phyloP scores from a whole-genome alignment of 1,284 basidiomycete species.

The Pascua guehoae region DNA sequence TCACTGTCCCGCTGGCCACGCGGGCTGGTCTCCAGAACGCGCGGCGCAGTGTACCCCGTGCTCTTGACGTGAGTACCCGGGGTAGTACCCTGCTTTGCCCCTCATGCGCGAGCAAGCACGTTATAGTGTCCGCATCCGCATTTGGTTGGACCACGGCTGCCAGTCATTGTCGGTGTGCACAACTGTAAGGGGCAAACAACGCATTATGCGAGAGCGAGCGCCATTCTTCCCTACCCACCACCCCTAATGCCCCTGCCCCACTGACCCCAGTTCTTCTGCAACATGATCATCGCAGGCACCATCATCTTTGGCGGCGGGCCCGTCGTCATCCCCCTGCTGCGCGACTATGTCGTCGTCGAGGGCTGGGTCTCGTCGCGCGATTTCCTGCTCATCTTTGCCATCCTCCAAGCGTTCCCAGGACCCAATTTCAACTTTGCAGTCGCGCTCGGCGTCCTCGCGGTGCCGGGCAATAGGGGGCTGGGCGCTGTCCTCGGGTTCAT shows the following conservation, averaged over 20 bases:
- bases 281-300: slow-evolving; percentile 53
- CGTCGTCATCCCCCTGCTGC: slow-evolving; percentile 59
- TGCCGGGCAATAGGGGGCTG: slow-evolving; percentile 41
- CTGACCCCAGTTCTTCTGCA: slow-evolving; percentile 46
- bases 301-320: slow-evolving; percentile 63
- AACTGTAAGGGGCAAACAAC: too few relatives aligned
- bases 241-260: neutral
- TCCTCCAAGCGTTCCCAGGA: slow-evolving; percentile 57
- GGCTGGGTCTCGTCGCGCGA: slow-evolving; percentile 51
- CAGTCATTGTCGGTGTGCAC: too few relatives aligned
- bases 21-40: slow-evolving; percentile 41
- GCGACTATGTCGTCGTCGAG: slow-evolving; percentile 58
- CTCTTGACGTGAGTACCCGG: slow-evolving; percentile 43
- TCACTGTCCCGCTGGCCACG: slow-evolving; percentile 31
- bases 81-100: too few relatives aligned
- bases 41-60: slow-evolving; percentile 27
- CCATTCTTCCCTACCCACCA: too few relatives aligned
- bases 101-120: too few relatives aligned
- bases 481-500: slow-evolving; percentile 56
- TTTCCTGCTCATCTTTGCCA: slow-evolving; percentile 59
- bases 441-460: slow-evolving; percentile 56
- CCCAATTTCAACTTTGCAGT: slow-evolving; percentile 62
- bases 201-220: too few relatives aligned
- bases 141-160: too few relatives aligned
- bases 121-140: too few relatives aligned